phyloP scores from a whole-genome alignment of 306 rosid genomes.

The Trichosanthes truncata region DNA sequence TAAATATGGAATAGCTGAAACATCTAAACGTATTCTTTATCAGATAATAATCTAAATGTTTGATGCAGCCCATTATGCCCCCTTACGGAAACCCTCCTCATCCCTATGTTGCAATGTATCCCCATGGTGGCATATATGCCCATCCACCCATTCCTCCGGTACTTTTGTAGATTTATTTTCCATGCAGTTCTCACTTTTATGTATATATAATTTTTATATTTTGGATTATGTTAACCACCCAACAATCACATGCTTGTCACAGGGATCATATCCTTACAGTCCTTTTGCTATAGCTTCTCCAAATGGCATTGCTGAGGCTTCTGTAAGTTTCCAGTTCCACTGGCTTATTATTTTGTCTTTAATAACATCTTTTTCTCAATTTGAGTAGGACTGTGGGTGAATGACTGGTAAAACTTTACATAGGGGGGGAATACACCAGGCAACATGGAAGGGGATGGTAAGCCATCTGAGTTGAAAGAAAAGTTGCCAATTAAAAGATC shows the following conservation, averaged over 20 bases:
- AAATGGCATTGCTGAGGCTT: conserved; percentile 80
- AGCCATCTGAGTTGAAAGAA: conserved; percentile 80
- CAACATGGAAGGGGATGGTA: conserved; percentile 69
- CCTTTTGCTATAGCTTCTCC: conserved; percentile 93
- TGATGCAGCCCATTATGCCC: conserved; percentile 93
- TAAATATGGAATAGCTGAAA: background rate
- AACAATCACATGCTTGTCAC: conserved; percentile 18
- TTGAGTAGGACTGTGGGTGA: conserved; percentile 12
- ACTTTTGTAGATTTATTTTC: conserved; percentile 23
- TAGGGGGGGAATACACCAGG: conserved; percentile 96
- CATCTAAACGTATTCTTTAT: background rate
- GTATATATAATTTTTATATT: conserved; percentile 12
- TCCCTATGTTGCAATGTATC: conserved; percentile 99
- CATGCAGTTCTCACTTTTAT: conserved; percentile 15
- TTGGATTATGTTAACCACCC: conserved; percentile 6
- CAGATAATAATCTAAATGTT: background rate
- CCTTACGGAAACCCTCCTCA: conserved; percentile 97
- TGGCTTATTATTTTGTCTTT: conserved; percentile 4
- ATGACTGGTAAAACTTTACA: conserved; percentile 24
- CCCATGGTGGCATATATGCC: conserved; percentile 96
- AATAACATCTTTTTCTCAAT: conserved; percentile 13
- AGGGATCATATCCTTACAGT: conserved; percentile 97
- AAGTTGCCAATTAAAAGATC: conserved; percentile 94
- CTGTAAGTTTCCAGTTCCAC: conserved; percentile 46
- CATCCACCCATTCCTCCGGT: conserved; percentile 99